Evolutionary conservation across 148 eudicot species (phyloP).

Genomic region (Heliamphora exappendiculata): DNA sequence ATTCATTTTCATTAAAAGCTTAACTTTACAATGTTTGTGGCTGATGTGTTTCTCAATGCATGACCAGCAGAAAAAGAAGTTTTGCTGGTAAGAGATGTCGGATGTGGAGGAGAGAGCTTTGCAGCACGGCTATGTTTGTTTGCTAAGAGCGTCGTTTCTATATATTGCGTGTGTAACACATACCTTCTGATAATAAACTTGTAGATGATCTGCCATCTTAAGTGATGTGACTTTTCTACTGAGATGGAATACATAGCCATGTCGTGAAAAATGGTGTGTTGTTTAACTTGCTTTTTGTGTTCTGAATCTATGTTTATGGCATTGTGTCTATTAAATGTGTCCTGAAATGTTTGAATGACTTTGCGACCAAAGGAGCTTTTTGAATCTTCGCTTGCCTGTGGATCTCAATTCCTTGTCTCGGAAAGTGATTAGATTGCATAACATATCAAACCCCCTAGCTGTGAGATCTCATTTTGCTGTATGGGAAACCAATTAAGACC

Average conservation of each 20-base stretch:
- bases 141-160: neutral
- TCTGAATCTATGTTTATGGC: neutral
- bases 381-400: neutral
- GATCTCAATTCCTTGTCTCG: neutral
- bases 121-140: conserved; percentile 1
- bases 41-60: conserved; percentile 22
- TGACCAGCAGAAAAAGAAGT: conserved; percentile 54
- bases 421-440: neutral
- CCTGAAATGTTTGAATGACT: neutral
- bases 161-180: neutral
- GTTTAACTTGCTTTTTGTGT: neutral
- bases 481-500: too few relatives aligned
- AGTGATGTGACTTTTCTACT: neutral
- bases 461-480: too few relatives aligned
- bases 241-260: neutral
- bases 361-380: neutral
- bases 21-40: neutral
- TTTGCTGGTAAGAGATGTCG: conserved; percentile 46
- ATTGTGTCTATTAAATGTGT: neutral
- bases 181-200: neutral
- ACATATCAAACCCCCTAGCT: too few relatives aligned
- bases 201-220: neutral
- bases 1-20: neutral
- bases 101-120: conserved; percentile 12
- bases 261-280: neutral